Evolutionary conservation across 208 protist species (phyloP).

Genomic region (Acanthamoeba sp.): DNA sequence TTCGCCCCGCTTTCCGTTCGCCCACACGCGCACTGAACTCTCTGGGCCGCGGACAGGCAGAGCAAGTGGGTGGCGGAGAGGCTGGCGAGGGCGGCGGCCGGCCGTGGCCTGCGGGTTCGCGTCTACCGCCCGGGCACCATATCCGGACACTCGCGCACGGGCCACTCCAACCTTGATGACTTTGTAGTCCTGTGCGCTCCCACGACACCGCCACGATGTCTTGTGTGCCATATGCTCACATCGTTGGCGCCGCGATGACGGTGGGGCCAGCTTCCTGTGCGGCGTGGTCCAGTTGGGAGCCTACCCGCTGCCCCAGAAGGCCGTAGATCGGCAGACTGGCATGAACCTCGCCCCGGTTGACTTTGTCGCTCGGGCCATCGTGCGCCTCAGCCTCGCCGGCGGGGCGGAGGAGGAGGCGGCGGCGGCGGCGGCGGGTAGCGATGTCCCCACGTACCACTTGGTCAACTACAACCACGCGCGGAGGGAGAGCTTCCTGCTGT

Average conservation of each 20-base stretch:
- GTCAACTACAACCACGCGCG: constrained; percentile 26
- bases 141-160: constrained; percentile 16
- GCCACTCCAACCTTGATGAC: constrained; percentile 44
- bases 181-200: neutral
- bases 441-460: neutral
- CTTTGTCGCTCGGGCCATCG: constrained; percentile 43
- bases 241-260: neutral
- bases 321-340: neutral
- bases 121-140: constrained; percentile 65
- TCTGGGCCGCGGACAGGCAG: constrained; percentile 8
- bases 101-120: neutral
- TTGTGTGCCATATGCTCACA: neutral
- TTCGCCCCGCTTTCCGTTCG: too few species aligned
- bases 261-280: neutral
- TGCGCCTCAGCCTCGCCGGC: constrained; percentile 7
- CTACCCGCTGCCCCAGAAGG: constrained; percentile 3
- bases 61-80: constrained; percentile 71
- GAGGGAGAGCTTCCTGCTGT: neutral
- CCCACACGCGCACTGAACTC: too few species aligned
- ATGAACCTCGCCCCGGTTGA: constrained; percentile 55
- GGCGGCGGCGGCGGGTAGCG: neutral
- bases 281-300: constrained; percentile 13
- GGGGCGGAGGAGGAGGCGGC: neutral
- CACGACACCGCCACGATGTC: neutral
- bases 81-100: neutral